Percentiles rank a stretch among this genome's conserved stretches.
These are phyloP conservation scores for Phytophthora kernoviae DNA, from an alignment of 352 stramenopile species.

Conservation along the genomic window DNA sequence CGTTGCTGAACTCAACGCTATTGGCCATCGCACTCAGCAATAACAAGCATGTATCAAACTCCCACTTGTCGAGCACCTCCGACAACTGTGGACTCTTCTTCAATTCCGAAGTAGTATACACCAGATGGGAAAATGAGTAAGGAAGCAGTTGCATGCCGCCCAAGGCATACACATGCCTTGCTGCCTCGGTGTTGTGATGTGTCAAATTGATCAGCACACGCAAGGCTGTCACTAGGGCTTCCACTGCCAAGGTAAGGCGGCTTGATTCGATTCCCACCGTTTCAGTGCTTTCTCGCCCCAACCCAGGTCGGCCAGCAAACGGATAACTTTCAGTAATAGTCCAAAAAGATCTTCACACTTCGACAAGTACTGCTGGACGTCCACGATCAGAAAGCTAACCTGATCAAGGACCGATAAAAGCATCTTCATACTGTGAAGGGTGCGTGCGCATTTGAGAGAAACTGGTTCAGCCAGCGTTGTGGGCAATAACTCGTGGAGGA, in stretches of 20 bases:
- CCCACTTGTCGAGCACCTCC: conserved; percentile 41
- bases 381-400: conserved; percentile 54
- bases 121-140: conserved; percentile 39
- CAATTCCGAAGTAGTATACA: neutral
- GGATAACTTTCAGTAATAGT: conserved; percentile 46
- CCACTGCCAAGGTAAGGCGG: conserved; percentile 39
- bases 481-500: conserved; percentile 9
- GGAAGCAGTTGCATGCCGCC: conserved; percentile 53
- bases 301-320: conserved; percentile 36
- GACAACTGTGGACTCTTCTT: neutral
- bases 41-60: conserved; percentile 67
- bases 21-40: conserved; percentile 77
- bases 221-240: conserved; percentile 51
- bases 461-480: conserved; percentile 2
- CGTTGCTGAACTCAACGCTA: conserved; percentile 59
- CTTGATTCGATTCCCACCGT: conserved; percentile 33
- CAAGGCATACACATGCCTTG: conserved; percentile 38
- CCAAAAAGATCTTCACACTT: conserved; percentile 35
- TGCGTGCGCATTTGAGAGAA: conserved; percentile 16
- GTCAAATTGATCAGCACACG: conserved; percentile 83
- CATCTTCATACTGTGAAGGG: conserved; percentile 44
- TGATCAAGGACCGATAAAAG: conserved; percentile 72
- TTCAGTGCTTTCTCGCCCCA: conserved; percentile 32
- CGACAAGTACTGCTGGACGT: conserved; percentile 59
- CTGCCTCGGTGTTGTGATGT: conserved; percentile 65